These are phyloP conservation scores for Pythium rhizo-oryzae DNA, from an alignment of 352 stramenopile species.

Conservation along the genomic window DNA sequence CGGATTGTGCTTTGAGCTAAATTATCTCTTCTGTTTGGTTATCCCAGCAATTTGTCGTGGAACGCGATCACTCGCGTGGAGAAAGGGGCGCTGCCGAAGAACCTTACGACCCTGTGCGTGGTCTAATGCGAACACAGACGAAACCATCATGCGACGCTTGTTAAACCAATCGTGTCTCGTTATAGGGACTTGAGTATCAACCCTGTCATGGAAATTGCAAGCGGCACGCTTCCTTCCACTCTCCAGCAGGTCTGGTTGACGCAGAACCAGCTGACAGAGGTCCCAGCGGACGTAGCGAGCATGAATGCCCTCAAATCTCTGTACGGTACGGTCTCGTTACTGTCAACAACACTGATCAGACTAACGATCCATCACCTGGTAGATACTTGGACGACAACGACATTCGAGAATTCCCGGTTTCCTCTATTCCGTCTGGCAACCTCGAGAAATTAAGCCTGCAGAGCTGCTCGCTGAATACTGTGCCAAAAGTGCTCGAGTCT, in stretches of 20 bases:
- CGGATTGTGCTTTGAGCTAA: too few species aligned
- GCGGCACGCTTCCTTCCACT: not conserved
- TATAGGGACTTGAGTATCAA: not conserved
- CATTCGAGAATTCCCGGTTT: not conserved
- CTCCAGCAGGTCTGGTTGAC: not conserved
- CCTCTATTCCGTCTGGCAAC: not conserved
- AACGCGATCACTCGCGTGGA: not conserved
- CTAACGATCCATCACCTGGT: not conserved
- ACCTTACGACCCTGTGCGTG: not conserved
- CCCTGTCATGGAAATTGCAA: not conserved
- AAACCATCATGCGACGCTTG: not conserved
- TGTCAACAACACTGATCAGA: not conserved
- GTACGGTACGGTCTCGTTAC: not conserved
- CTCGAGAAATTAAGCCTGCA: constrained; percentile 3
- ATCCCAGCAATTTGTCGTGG: not conserved
- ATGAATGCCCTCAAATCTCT: constrained; percentile 10
- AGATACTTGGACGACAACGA: constrained; percentile 14
- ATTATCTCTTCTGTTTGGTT: not conserved
- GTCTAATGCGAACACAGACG: not conserved
- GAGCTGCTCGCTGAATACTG: constrained; percentile 15
- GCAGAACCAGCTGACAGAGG: constrained; percentile 6
- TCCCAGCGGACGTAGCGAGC: constrained; percentile 7
- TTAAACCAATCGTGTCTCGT: not conserved
- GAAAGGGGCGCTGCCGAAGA: not conserved
- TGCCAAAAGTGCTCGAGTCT: not conserved